Percentiles rank a stretch among this genome's conserved stretches.
Evolutionary conservation across 2,329 filamentous ascomycete genomes (phyloP).

Genomic region (Neurospora sp.): DNA sequence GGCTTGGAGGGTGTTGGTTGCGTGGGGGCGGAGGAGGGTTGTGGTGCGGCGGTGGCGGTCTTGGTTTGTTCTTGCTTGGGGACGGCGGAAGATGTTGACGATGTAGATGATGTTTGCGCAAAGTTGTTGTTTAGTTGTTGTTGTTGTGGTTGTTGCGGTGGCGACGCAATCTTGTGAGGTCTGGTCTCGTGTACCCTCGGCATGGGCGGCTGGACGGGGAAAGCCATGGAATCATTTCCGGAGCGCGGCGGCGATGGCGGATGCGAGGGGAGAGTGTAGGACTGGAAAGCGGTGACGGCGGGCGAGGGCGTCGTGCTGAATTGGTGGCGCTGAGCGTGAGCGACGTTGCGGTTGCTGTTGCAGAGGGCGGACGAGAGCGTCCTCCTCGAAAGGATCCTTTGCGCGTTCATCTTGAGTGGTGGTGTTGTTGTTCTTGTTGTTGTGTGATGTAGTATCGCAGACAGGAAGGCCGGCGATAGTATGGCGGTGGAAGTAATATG

Average conservation of each 20-base stretch:
- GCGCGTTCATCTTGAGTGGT: conserved; percentile 31
- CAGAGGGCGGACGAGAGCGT: conserved; percentile 29
- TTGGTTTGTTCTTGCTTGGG: conserved; percentile 6
- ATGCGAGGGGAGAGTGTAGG: conserved; percentile 38
- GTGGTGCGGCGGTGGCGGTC: conserved; percentile 7
- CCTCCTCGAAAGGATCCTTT: conserved; percentile 25
- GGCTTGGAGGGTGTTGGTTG: conserved; percentile 23
- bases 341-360: not conserved
- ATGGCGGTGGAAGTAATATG: conserved; percentile 6
- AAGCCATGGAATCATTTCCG: conserved; percentile 36
- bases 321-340: conserved; percentile 26
- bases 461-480: conserved; percentile 14
- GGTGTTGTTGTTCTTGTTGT: not conserved
- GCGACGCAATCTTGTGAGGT: conserved; percentile 26
- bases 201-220: conserved; percentile 28
- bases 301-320: conserved; percentile 27
- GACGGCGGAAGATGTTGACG: conserved; percentile 2
- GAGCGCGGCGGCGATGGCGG: conserved; percentile 28
- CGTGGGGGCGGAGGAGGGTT: not conserved
- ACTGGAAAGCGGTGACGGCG: conserved; percentile 34
- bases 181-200: conserved; percentile 44
- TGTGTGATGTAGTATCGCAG: not conserved
- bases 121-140: conserved; percentile 39
- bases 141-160: conserved; percentile 22
- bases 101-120: conserved; percentile 19